These are phyloP conservation scores for Ogataea chonburiensis DNA, from an alignment of 805 yeast genomes.

Conservation along the genomic window DNA sequence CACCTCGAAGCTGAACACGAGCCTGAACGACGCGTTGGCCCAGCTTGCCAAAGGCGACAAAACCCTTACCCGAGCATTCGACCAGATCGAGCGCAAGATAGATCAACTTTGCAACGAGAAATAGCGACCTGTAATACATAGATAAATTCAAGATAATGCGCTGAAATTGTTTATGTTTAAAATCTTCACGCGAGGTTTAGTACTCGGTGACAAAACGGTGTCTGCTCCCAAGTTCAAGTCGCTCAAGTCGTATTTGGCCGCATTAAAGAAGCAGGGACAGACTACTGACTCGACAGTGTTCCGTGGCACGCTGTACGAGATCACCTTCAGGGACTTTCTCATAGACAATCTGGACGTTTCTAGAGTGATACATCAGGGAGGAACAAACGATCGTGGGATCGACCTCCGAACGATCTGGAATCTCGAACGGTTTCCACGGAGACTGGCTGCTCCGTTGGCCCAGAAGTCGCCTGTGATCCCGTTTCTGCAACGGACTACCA, in stretches of 20 bases:
- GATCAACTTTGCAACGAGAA: slow-evolving; percentile 3
- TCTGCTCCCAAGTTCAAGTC: slow-evolving; percentile 1
- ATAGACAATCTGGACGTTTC: slow-evolving; percentile 38
- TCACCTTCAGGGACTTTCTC: slow-evolving; percentile 41
- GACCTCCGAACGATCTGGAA: slow-evolving; percentile 57
- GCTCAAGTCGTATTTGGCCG: slow-evolving; percentile 31
- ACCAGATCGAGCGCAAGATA: slow-evolving; percentile 18
- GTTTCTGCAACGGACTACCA: slow-evolving; percentile 1
- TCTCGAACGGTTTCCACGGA: slow-evolving; percentile 18
- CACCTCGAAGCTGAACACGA: slow-evolving; percentile 22
- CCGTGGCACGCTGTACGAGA: slow-evolving; percentile 56
- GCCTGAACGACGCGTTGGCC: slow-evolving; percentile 22
- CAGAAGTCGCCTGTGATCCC: background rate
- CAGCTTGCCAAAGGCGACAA: slow-evolving; percentile 26
- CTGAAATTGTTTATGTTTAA: background rate
- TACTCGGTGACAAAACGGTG: background rate
- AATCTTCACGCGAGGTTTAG: slow-evolving; percentile 4
- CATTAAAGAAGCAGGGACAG: background rate
- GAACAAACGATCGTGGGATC: slow-evolving; percentile 55
- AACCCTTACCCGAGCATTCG: slow-evolving; percentile 22
- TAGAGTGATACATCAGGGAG: slow-evolving; percentile 47
- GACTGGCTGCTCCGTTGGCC: background rate
- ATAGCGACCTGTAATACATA: no score
- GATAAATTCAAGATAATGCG: no score
- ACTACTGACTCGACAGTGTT: slow-evolving; percentile 48